Base-by-base conservation (phyloP, 495 filamentous ascomycete genomes). In the Penicillium maclennaniae region DNA sequence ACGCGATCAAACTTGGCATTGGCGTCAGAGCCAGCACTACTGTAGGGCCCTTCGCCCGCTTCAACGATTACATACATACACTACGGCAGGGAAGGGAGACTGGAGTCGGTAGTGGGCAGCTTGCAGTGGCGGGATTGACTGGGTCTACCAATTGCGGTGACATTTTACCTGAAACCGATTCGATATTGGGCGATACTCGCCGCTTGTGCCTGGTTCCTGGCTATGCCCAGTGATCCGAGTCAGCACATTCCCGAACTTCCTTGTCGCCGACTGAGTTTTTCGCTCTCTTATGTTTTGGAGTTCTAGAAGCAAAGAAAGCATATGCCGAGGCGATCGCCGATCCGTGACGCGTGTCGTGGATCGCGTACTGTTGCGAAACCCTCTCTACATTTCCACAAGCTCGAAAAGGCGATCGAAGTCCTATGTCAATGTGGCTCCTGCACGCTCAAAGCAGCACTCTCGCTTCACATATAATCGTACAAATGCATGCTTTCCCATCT, bases 1-100 rank as follows among this genome's bases (percentile, higher is more conserved):
- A 44, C 54, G 17, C 15, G 25, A n/a, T 37, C 52, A 41, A 46
- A 43, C 43, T 51, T 51, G 48, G 48, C 54, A 40, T 31, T 53
- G 50, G 42, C 43, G 50, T 41, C 50, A 27, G 20, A 27, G 23
- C 50, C 27, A 42, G 6, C 44, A 12, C 14, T 46, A n/a, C n/a
- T n/a, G n/a, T n/a, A 48, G 48, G 54, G 37, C 43, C n/a, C 47
- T 34, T 34, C n/a, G 34, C 19, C 44, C 51, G 37, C 47, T 34
- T 23, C 47, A 51, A 56, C 43, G 42, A 47, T 31, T 28, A 23
- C 7, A n/a, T n/a, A n/a, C n/a, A n/a, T n/a, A n/a, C n/a, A n/a
- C n/a, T n/a, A n/a, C 7, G 37, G 10, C 8, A 15, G 6, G 37
- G 42, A 20, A 19, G 23, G 47, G 21, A 19, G 44, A 16, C 25